Conservation (phyloP, 163 green algal genomes). For the Volvox carteri region DNA sequence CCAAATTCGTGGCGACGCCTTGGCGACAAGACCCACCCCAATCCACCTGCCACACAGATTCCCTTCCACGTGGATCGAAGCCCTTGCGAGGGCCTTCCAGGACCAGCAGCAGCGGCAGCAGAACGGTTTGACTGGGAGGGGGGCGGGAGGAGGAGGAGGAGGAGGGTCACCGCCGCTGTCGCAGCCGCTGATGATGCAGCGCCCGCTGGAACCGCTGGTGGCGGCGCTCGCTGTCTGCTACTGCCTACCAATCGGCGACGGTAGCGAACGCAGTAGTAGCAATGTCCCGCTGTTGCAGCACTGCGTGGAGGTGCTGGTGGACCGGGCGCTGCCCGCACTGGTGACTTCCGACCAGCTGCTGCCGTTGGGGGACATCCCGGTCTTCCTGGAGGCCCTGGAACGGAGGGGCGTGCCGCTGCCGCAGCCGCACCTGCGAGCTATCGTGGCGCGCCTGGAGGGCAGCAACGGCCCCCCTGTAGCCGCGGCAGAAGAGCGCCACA, state of each 20-base stretch:
- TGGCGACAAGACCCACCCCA: neutral
- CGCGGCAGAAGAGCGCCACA: too few relatives aligned
- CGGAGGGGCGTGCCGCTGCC: neutral
- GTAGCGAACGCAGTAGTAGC: neutral
- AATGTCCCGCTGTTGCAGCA: neutral
- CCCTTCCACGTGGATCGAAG: neutral
- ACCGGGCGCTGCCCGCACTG: neutral
- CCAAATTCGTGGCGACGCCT: too few relatives aligned
- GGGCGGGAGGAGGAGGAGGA: neutral
- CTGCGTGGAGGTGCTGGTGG: neutral
- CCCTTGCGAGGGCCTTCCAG: neutral
- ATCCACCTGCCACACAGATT: neutral
- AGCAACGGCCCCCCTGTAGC: too few relatives aligned
- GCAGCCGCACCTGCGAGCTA: neutral
- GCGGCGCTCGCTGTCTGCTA: constrained; percentile 6
- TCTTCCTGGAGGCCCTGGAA: constrained; percentile 11
- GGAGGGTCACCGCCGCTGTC: too few relatives aligned
- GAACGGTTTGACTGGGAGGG: neutral
- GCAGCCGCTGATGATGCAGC: neutral
- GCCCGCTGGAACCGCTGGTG: neutral
- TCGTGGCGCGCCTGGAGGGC: constrained; percentile 11
- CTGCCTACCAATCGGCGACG: neutral
- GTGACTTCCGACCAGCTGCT: neutral
- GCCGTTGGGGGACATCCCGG: constrained; percentile 3
- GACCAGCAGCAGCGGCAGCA: neutral